Base-by-base conservation (phyloP, 2,329 filamentous ascomycete genomes). In the Alternaria tenuissima region DNA sequence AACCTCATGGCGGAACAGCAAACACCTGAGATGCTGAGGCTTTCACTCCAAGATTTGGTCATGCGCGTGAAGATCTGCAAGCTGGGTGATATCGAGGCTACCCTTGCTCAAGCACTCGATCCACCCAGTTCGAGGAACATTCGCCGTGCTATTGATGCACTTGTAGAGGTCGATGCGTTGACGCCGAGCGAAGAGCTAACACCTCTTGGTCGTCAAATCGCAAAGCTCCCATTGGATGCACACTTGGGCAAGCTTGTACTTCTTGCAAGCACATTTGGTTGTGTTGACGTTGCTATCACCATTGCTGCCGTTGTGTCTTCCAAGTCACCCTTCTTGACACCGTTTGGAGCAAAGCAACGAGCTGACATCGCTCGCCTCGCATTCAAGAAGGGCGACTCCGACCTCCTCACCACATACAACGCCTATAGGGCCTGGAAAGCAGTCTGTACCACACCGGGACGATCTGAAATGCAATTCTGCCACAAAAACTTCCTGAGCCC, bases 21-120 rank as follows among this genome's bases (percentile, higher is more conserved):
- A 80, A 97, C 93, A 0, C 96, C 95, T 0, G 95, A 99, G 78
- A 96, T 99, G 88, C 87, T 99, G 41, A 90, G 95, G 0, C 83
- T 99, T 4, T 97, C 95, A 0, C 83, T 99, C 11, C 95, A 99
- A 78, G 95, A 99, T 73, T 84, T 99, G 11, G 93, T 96, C 5
- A 94, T 99, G 76, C 89, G 95, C 8, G 94, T 98, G 66, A 99
- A 99, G 80, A 97, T 97, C 46, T 99, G 94, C 83, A 96, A 96
- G 73, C 87, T 99, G 43, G 95, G 95, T 11, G 90, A 92, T 41
- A 96, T 98, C 55, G 94, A 98, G 75, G 88, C 94, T 69, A 97
- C 94, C 0, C 84, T 99, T 9, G 87, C 91, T 22, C 89, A 94
- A 77, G 95, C 95, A 4, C 84, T 99, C 16, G 95, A 99, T 74